Evolutionary conservation across 2,329 filamentous ascomycete species (phyloP).

Genomic region (Colletotrichum tamarilloi): DNA sequence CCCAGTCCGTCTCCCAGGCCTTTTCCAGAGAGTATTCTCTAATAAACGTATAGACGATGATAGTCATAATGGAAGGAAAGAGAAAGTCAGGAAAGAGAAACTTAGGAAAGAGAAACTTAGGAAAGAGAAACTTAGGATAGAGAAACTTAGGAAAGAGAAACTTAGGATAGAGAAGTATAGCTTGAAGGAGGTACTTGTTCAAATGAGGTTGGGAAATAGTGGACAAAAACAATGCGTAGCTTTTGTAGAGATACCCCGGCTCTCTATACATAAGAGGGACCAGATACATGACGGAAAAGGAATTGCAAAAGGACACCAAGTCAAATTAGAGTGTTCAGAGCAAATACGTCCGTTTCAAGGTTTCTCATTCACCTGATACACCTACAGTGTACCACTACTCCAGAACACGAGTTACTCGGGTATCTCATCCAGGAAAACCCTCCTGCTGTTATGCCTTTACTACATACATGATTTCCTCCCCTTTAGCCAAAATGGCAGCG

Average conservation of each 20-base stretch:
- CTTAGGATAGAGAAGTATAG: too few relatives aligned
- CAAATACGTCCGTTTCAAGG: constrained; percentile 3
- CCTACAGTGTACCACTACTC: not conserved
- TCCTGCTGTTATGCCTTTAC: constrained; percentile 5
- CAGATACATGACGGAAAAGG: not conserved
- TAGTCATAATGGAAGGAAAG: too few relatives aligned
- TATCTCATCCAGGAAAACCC: constrained; percentile 31
- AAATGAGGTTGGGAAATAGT: not conserved
- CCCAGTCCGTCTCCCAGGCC: constrained; percentile 15
- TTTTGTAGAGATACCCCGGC: not conserved
- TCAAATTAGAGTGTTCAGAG: not conserved
- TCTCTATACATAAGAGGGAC: not conserved
- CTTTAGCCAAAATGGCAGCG: not conserved
- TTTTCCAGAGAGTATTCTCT: too few relatives aligned
- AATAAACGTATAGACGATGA: too few relatives aligned
- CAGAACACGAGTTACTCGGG: constrained; percentile 30
- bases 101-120: too few relatives aligned
- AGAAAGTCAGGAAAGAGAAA: too few relatives aligned
- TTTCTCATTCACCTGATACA: constrained; percentile 22
- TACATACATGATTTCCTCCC: constrained; percentile 5
- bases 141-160: too few relatives aligned
- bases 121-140: too few relatives aligned
- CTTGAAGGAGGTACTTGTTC: too few relatives aligned
- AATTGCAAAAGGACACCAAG: not conserved
- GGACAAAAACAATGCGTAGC: not conserved